Conservation (phyloP, 1,284 basidiomycete genomes). For the Paramarasmius palmivorus region DNA sequence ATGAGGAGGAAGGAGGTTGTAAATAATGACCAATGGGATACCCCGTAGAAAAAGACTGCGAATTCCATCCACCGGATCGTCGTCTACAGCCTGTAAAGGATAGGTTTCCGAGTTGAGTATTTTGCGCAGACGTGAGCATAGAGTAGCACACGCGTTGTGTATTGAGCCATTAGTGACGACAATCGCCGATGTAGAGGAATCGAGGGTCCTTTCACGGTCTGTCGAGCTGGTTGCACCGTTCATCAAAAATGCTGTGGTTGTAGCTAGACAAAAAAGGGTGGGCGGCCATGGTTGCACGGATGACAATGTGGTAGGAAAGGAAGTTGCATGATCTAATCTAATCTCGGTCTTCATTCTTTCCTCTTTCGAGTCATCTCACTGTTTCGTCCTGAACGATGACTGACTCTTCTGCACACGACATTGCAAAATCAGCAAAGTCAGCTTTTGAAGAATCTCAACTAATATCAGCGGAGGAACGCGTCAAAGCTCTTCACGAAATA, state of each 20-base stretch:
- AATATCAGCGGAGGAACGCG: constrained; percentile 64
- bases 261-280: too few relatives aligned
- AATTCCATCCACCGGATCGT: constrained; percentile 10
- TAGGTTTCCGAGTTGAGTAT: constrained; percentile 5
- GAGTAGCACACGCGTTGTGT: neutral
- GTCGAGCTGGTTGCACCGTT: too few relatives aligned
- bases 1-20: constrained; percentile 12
- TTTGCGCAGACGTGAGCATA: constrained; percentile 7
- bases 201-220: too few relatives aligned
- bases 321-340: neutral
- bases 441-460: constrained; percentile 89
- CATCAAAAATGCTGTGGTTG: too few relatives aligned
- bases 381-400: constrained; percentile 6
- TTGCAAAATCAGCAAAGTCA: constrained; percentile 76
- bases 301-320: too few relatives aligned
- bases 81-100: neutral
- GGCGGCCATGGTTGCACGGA: too few relatives aligned
- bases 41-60: constrained; percentile 7
- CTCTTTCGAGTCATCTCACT: too few relatives aligned
- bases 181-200: neutral
- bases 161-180: neutral
- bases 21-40: constrained; percentile 12
- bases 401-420: constrained; percentile 37
- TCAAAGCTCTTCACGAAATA: constrained; percentile 74
- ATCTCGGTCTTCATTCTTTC: neutral